Evolutionary conservation across 140 eudicot genomes (phyloP).

Genomic region (Anethum foeniculum): DNA sequence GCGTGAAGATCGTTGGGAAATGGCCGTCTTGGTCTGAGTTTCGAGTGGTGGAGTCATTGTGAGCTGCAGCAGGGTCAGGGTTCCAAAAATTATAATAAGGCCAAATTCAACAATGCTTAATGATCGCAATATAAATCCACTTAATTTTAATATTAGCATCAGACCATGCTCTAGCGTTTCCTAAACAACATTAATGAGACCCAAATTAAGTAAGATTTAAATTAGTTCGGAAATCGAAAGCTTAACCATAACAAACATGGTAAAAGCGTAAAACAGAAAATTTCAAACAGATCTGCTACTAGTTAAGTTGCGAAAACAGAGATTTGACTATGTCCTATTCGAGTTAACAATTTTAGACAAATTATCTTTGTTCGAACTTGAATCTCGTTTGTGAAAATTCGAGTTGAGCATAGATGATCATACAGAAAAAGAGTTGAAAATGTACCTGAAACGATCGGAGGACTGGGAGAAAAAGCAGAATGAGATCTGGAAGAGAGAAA

Average conservation of each 20-base stretch:
- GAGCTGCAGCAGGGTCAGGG: slow-evolving; percentile 20
- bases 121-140: too few species aligned
- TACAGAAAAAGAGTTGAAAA: not conserved
- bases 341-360: not conserved
- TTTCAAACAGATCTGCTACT: not conserved
- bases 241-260: not conserved
- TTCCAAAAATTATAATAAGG: not conserved
- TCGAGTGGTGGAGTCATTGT: slow-evolving; percentile 47
- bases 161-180: not conserved
- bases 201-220: not conserved
- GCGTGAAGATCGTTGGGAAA: slow-evolving; percentile 24
- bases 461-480: not conserved
- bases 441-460: slow-evolving; percentile 30
- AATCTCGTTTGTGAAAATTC: too few species aligned
- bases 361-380: too few species aligned
- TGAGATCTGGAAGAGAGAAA: slow-evolving; percentile 29
- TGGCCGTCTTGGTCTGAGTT: slow-evolving; percentile 32
- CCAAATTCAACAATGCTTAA: not conserved
- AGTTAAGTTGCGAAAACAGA: not conserved
- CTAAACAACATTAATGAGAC: not conserved
- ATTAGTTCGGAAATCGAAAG: not conserved
- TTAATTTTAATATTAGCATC: too few species aligned
- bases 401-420: too few species aligned
- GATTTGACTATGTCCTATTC: not conserved
- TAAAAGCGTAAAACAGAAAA: not conserved